Evolutionary conservation across 257 asterid species (phyloP), one percentile per base, ranked within the genome.

Genomic region (Galeopsis tetrahit): DNA sequence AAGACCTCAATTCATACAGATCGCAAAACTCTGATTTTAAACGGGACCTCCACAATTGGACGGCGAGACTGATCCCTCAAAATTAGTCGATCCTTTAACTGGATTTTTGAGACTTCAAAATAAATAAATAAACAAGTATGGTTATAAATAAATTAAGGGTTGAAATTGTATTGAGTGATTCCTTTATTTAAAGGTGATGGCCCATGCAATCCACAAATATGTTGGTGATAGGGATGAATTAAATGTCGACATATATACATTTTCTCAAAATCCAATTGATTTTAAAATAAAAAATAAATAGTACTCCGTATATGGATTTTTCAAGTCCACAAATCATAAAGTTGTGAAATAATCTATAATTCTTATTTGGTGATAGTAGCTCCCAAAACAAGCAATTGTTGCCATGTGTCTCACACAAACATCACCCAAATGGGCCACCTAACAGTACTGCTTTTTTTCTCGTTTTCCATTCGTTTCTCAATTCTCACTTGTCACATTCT

Each of bases 371-470:
- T 71, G 87, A 82, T 66, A 56, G 70, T 69, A 69, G 79, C 84
- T 79, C 69, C 79, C 82, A 72, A 78, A 79, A 66, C 83, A 74
- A 79, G 77, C 82, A 75, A 40, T 63, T 68, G 38, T 56, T 74
- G 82, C 76, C 90, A 77, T 68, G 80, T 83, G 88, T 83, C 52
- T 31, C 14, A 11, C 34, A 11, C 14, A 59, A 70, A 5, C 64
- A 56, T 40, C 56, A 43, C 44, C 21, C 49, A 35, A 13, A 13
- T 13, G 3, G 48, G 33, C 63, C 72, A 70, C 48, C 51, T 55
- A 15, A 61, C n/a, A 46, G 15, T 17, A 7, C 5, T 21, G 28
- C 28, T 21, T 21, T 7, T 7, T 10, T 48, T 17, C 46, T 58
- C 10, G 2, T 74, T 68, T 61, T 13, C 31, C 31, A n/a, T 15